A percentile compares a stretch with the other conserved stretches of the same genome.
Evolutionary conservation across 176 grass and related monocot genomes (phyloP).

Genomic region (Rhynchospora breviuscula): DNA sequence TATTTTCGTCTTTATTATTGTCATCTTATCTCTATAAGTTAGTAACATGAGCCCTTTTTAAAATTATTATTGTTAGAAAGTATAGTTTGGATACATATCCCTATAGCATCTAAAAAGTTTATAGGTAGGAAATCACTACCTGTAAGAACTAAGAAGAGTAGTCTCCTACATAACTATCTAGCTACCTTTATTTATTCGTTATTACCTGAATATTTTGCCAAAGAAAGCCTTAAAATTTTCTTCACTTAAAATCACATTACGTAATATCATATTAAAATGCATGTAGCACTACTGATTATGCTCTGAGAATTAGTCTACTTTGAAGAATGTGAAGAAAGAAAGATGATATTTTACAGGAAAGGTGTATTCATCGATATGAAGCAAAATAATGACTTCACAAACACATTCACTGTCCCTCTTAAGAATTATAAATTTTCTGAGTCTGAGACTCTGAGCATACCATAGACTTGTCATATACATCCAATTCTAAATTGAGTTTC

Average conservation of each 20-base stretch:
- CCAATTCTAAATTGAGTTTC: background rate
- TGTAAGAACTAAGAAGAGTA: background rate
- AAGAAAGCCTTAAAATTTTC: background rate
- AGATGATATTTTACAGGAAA: background rate
- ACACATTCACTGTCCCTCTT: background rate
- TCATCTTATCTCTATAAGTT: background rate
- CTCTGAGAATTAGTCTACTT: no score
- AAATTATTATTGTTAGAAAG: no score
- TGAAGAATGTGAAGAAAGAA: background rate
- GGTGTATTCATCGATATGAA: background rate
- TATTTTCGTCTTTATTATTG: background rate
- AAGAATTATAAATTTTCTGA: background rate
- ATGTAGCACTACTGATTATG: background rate
- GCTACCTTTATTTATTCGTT: background rate
- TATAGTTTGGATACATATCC: background rate
- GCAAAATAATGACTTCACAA: background rate
- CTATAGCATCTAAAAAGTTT: background rate
- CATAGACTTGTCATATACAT: background rate
- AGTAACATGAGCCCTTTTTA: background rate
- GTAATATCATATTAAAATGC: background rate
- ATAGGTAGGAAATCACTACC: background rate
- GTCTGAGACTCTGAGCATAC: background rate
- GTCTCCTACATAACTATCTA: background rate
- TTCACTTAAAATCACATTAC: background rate
- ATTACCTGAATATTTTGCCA: background rate